These are phyloP conservation scores for Fraxinus angustifolia DNA, from an alignment of 305 asterid genomes.

Conservation along the genomic window DNA sequence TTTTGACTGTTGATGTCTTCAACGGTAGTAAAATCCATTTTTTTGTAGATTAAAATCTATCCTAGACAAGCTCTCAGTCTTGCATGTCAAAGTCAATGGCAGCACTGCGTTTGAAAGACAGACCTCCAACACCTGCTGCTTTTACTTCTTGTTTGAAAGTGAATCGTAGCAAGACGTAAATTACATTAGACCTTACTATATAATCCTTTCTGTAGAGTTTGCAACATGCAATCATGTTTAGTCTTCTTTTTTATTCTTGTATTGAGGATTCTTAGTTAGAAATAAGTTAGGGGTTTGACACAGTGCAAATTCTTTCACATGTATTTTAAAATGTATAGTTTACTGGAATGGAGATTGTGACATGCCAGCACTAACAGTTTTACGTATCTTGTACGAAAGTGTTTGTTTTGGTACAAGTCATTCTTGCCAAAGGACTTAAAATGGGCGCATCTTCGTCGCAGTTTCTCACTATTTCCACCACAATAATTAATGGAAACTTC, in stretches of 20 bases:
- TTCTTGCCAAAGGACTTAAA: neutral
- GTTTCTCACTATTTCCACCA: neutral
- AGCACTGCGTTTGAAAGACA: constrained; percentile 54
- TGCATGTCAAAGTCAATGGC: constrained; percentile 86
- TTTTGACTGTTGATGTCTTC: too few species aligned
- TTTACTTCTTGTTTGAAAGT: too few species aligned
- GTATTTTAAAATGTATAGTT: neutral
- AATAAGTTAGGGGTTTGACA: neutral
- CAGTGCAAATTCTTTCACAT: neutral
- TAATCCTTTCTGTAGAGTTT: constrained; percentile 21
- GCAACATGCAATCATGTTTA: neutral
- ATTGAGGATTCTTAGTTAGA: constrained; percentile 12
- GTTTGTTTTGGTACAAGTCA: neutral
- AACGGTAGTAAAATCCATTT: too few species aligned
- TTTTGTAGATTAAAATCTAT: too few species aligned
- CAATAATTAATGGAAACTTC: too few species aligned
- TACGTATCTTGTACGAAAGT: neutral
- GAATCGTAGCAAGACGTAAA: neutral
- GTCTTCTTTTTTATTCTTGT: neutral
- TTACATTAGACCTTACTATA: neutral
- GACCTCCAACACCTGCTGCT: neutral
- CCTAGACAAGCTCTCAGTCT: constrained; percentile 6
- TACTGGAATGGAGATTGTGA: neutral
- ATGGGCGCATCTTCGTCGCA: neutral
- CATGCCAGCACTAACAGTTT: neutral